Conservation (phyloP, 1,284 basidiomycete genomes). For the Cutaneotrichosporon arboriforme region DNA sequence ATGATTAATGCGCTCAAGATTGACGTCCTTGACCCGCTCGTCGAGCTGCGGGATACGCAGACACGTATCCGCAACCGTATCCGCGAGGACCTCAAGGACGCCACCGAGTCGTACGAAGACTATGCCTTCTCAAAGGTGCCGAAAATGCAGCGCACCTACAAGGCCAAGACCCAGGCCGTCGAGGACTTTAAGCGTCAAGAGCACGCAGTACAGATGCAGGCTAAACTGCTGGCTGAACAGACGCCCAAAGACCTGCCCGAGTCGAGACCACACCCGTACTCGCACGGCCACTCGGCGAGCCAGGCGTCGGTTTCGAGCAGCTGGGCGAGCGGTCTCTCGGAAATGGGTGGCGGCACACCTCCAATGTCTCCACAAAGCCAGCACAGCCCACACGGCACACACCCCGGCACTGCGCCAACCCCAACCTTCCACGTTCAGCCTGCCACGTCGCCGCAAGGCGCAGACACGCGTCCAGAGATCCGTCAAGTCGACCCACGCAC, state of each 20-base stretch:
- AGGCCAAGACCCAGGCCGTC: conserved; percentile 72
- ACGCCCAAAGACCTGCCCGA: conserved; percentile 8
- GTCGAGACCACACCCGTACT: conserved; percentile 20
- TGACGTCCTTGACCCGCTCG: conserved; percentile 66
- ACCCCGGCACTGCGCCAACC: background rate
- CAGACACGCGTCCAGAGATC: background rate
- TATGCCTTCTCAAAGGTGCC: conserved; percentile 69
- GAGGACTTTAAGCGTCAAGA: conserved; percentile 53
- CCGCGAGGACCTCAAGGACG: conserved; percentile 77
- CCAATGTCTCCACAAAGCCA: background rate
- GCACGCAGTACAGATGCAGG: conserved; percentile 43
- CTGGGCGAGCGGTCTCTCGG: conserved; percentile 4
- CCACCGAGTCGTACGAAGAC: conserved; percentile 63
- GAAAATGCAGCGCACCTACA: conserved; percentile 68
- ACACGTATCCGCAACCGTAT: conserved; percentile 81
- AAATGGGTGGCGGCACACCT: background rate
- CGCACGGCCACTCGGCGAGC: conserved; percentile 6
- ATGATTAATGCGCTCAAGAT: conserved; percentile 63
- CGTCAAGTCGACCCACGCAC: background rate
- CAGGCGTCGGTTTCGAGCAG: conserved; percentile 1
- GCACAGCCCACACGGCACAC: background rate
- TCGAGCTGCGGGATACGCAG: conserved; percentile 65
- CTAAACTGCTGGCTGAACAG: conserved; percentile 40
- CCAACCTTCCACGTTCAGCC: background rate
- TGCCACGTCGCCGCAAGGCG: background rate